Evolutionary conservation across 1,284 basidiomycete genomes (phyloP), one percentile per base, ranked within the genome.

Genomic region (Erythrobasidium hasegawianum): DNA sequence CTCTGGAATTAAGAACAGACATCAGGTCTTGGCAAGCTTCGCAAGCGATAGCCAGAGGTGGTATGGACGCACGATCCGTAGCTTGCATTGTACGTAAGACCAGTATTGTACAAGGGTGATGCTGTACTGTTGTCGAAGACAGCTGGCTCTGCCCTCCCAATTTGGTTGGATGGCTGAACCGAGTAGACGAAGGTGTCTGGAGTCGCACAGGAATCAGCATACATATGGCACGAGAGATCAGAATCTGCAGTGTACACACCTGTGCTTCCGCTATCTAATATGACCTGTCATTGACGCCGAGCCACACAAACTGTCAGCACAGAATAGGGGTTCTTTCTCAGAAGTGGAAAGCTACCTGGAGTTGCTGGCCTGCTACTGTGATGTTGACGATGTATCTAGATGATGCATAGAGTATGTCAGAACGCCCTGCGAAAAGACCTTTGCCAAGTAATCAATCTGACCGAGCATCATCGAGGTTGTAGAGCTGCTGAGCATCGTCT

Each of bases 141-240:
- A 16, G 62, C 50, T 18, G 62, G 62, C 27, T 55, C 53, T 40
- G 55, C 55, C 2, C 45, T 27, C 33, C 55, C 55, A 22, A 20
- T 20, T 40, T 65, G 62, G 40, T 65, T 65, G 33, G 55, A 65
- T 27, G 62, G 62, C 47, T 65, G 62, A 26, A 65, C 62, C 0
- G 62, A 65, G 33, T 65, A 65, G 18, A 65, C 62, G 62, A 65
- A 65, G 40, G 62, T 65, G 45, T 65, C 62, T 65, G 54, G 10
- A 14, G n/a, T 38, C 39, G 27, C 16, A 33, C 27, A 57, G 1
- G 14, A 16, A n/a, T 16, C 20, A 14, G 29, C 55, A 18, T 33
- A 57, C n/a, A n/a, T n/a, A n/a, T n/a, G n/a, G n/a, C n/a, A n/a
- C n/a, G n/a, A 40, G 55, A 22, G n/a, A 7, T 5, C 7, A 45